Percentiles rank a stretch among this genome's conserved stretches.
These are phyloP conservation scores for Chenopodium suecicum DNA, from an alignment of 148 eudicot genomes.

Conservation along the genomic window DNA sequence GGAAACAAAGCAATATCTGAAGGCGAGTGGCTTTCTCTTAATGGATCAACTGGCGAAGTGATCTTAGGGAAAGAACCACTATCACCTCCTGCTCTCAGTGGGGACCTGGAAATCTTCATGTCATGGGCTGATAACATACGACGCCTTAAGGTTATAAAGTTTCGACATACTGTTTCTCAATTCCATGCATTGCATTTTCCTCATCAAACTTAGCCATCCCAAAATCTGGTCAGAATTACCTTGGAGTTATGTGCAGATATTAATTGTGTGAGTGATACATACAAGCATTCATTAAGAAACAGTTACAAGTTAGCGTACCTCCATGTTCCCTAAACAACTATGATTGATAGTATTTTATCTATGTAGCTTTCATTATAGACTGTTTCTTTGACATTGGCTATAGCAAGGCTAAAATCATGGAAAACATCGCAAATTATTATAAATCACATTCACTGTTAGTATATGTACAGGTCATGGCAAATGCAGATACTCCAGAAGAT, in stretches of 20 bases:
- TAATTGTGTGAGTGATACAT: no score
- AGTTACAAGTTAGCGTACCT: no score
- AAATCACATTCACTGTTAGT: neutral
- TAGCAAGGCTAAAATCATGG: neutral
- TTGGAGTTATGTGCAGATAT: no score
- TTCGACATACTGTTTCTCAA: no score
- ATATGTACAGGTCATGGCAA: conserved; percentile 90
- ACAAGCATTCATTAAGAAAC: no score
- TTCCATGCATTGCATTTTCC: no score
- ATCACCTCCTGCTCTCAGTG: conserved; percentile 84
- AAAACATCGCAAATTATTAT: neutral
- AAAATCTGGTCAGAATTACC: no score
- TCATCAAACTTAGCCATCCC: no score
- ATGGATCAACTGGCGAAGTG: conserved; percentile 96
- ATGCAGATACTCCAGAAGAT: conserved; percentile 86
- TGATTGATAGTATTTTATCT: no score
- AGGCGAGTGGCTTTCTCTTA: conserved; percentile 97
- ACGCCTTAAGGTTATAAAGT: conserved; percentile 57
- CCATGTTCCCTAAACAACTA: no score
- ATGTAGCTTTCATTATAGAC: no score
- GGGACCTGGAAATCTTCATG: conserved; percentile 84
- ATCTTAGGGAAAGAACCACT: conserved; percentile 85
- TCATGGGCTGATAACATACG: conserved; percentile 84
- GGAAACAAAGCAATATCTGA: conserved; percentile 59
- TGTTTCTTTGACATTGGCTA: neutral